Evolutionary conservation across 2,329 filamentous ascomycete genomes (phyloP), one percentile per base, ranked within the genome.

Genomic region (Whalleya microplaca): DNA sequence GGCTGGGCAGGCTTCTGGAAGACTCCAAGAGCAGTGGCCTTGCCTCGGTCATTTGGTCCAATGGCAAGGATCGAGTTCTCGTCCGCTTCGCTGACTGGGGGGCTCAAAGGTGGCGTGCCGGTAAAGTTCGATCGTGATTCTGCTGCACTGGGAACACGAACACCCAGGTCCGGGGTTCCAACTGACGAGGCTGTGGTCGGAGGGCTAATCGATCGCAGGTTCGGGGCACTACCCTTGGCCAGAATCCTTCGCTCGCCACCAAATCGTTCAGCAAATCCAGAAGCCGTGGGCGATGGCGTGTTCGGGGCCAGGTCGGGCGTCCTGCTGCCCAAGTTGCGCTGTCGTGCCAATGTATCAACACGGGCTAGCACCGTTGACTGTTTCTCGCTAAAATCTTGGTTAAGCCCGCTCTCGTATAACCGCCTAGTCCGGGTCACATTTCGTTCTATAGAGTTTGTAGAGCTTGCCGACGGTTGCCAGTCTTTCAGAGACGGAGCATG

Each of bases 351-450:
- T 0, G 87, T 92, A 66, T 96, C 93, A 42, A 96, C 83, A 41
- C 92, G 84, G n/a, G 85, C 87, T 61, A 95, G 74, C 0, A 90
- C 85, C 2, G 90, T 90, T 2, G 84, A 83, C 68, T 94, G 92
- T 63, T 95, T 89, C 53, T 93, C 91, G 48, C 93, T 88, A 12
- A 91, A 80, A 59, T 95, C 88, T 66, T 93, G 88, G 48, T 87
- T 89, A 16, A 96, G 78, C 0, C 89, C 89, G 61, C 91, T 90
- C 61, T 96, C 93, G 67, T 96, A 97, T 1, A 96, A 78, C 44
- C 92, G 82, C 50, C 89, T 84, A 1, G 84, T 84, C 62, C 93
- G 90, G 1, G 86, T 89, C 3, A 87, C 83, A 41, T 80, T 85
- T 51, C 88, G 84, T 53, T 92, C 89, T 0, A 86, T 67, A 0